Evolutionary conservation across 73 alveolate species (phyloP), one percentile per base, ranked within the genome.

Genomic region (Loxodes magnus): DNA sequence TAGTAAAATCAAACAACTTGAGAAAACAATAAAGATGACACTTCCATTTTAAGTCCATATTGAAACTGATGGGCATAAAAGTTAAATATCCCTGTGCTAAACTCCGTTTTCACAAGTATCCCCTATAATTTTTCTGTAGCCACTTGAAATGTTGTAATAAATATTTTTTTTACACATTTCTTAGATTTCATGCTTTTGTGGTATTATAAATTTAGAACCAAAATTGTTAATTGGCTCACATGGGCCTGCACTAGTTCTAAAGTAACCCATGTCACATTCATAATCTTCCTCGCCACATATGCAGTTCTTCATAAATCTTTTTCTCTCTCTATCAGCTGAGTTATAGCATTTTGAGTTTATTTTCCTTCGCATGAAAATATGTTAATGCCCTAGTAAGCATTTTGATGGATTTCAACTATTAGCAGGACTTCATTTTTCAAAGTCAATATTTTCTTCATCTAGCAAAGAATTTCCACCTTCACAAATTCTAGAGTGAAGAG

Each of bases 91-190:
- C 30, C 43, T 64, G 9, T 44, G 37, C 3, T 69, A 64, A 3
- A 82, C 73, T 19, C 97, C 97, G 0, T 90, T 88, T 16, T 46
- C 74, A 51, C 97, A 88, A 15, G 72, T 51, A 60, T 84, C 70
- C 7, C 97, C 97, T 16, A 95, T 90, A 4, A 88, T 51, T 69
- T 43, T 84, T 67, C 95, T 79, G 59, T 88, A 88, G 4, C 97
- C 97, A 41, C 67, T 51, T 4, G 84, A 39, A 14, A 79, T 67
- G 14, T 69, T 53, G 41, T 82, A 82, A 33, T 33, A 33, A 54
- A 15, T 56, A 0, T 71, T 70, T 10, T 27, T 20, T 21, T 15
- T 16, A 6, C 55, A 33, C 15, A 12, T 19, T 37, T 71, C 43
- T 39, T 58, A 56, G 9, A 22, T 63, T 9, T 39, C 60, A 2